Percentiles rank a stretch among this genome's conserved stretches.
Evolutionary conservation across 1,284 basidiomycete species (phyloP).

Genomic region (Cryptococcus wingfieldii): DNA sequence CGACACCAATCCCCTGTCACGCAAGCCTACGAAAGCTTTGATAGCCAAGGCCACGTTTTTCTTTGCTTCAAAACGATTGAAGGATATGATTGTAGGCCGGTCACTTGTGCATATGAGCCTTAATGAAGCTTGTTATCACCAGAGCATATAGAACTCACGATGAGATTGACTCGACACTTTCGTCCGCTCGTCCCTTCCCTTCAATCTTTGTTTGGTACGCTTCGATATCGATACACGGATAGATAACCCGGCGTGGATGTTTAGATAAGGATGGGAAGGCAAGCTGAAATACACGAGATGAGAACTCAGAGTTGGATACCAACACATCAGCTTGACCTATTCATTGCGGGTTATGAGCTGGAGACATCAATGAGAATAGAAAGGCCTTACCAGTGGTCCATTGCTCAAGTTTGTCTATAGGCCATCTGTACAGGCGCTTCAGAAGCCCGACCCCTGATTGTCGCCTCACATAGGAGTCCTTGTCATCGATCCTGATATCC

Average conservation of each 20-base stretch:
- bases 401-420: conserved; percentile 89
- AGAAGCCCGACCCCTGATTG: conserved; percentile 51
- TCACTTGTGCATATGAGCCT: conserved; percentile 50
- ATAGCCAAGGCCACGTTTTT: conserved; percentile 85
- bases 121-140: not conserved
- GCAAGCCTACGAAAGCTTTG: conserved; percentile 58
- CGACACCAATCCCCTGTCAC: conserved; percentile 20
- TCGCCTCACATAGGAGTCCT: conserved; percentile 8
- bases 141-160: conserved; percentile 56
- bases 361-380: not conserved
- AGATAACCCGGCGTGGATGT: conserved; percentile 65
- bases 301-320: conserved; percentile 89
- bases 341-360: not conserved
- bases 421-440: conserved; percentile 74
- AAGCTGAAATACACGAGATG: conserved; percentile 68
- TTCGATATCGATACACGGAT: conserved; percentile 82
- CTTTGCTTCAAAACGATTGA: conserved; percentile 95
- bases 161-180: conserved; percentile 57
- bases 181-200: conserved; percentile 36
- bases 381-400: conserved; percentile 69
- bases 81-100: conserved; percentile 73
- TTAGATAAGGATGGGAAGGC: conserved; percentile 69
- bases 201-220: conserved; percentile 56
- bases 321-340: conserved; percentile 81
- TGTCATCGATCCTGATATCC: conserved; percentile 46